Percentiles rank a stretch among this genome's conserved stretches.
These are phyloP conservation scores for Vigna nakashimae DNA, from an alignment of 306 rosid genomes.

Conservation along the genomic window DNA sequence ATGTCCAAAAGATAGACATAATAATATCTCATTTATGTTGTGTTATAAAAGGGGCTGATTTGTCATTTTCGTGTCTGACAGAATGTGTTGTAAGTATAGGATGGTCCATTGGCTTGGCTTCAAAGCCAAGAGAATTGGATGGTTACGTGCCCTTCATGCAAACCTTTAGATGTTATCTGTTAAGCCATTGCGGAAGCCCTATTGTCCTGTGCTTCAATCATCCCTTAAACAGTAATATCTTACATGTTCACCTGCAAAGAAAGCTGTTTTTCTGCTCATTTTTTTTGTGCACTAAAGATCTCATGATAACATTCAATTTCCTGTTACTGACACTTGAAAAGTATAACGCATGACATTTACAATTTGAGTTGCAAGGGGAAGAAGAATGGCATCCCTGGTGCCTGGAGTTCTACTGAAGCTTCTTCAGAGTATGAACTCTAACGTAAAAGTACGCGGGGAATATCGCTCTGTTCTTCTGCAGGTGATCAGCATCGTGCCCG, in stretches of 20 bases:
- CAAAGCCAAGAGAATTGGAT: slow-evolving; percentile 64
- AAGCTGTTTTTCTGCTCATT: not conserved
- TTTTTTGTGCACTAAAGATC: not conserved
- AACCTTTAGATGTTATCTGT: slow-evolving; percentile 53
- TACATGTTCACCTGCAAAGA: not conserved
- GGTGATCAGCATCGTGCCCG: slow-evolving; percentile 87
- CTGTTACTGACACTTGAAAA: not conserved
- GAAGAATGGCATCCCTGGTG: slow-evolving; percentile 80
- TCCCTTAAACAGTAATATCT: slow-evolving; percentile 35
- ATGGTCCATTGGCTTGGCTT: slow-evolving; percentile 60
- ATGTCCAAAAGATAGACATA: slow-evolving; percentile 31
- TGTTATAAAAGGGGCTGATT: slow-evolving; percentile 8
- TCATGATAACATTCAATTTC: not conserved
- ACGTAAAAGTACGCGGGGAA: slow-evolving; percentile 79
- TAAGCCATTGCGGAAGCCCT: slow-evolving; percentile 35
- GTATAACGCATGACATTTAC: no score
- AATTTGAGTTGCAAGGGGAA: not conserved
- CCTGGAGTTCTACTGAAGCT: slow-evolving; percentile 91
- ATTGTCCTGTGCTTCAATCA: not conserved
- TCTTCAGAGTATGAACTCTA: slow-evolving; percentile 75
- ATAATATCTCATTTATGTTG: not conserved
- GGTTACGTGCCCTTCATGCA: slow-evolving; percentile 71
- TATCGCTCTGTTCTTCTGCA: slow-evolving; percentile 86
- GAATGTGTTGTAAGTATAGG: slow-evolving; percentile 9
- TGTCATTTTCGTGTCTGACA: slow-evolving; percentile 42